Evolutionary conservation across 1,284 basidiomycete species (phyloP).

Genomic region (Trichosporon sp.): DNA sequence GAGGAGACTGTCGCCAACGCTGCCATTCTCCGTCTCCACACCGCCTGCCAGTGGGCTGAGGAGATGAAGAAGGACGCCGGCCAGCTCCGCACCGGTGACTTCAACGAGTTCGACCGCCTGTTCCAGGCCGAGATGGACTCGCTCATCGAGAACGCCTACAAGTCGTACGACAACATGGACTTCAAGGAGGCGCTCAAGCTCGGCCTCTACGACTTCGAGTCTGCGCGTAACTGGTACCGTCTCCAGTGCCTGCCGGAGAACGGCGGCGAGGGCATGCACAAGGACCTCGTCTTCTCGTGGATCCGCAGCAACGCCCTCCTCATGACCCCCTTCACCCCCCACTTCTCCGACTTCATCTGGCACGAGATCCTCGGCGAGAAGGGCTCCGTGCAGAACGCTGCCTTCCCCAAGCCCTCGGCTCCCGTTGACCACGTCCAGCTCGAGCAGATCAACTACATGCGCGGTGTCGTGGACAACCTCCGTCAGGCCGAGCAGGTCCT

Average conservation of each 20-base stretch:
- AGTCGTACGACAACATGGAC: slow-evolving; percentile 71
- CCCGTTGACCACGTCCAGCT: slow-evolving; percentile 56
- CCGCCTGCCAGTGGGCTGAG: slow-evolving; percentile 88
- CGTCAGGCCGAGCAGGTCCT: slow-evolving; percentile 80
- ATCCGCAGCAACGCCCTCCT: slow-evolving; percentile 73
- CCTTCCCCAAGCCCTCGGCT: slow-evolving; percentile 53
- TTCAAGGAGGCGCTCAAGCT: slow-evolving; percentile 95
- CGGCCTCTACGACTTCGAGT: slow-evolving; percentile 95
- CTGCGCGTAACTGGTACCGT: slow-evolving; percentile 91
- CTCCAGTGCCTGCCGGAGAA: slow-evolving; percentile 75
- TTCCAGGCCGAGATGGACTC: slow-evolving; percentile 92
- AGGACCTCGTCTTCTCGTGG: slow-evolving; percentile 68
- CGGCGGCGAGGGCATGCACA: slow-evolving; percentile 73
- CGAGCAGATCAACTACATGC: slow-evolving; percentile 66
- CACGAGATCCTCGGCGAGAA: slow-evolving; percentile 66
- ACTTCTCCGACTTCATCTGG: slow-evolving; percentile 93
- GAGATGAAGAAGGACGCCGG: slow-evolving; percentile 63
- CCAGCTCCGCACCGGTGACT: slow-evolving; percentile 63
- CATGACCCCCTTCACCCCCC: slow-evolving; percentile 84
- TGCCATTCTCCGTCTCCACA: slow-evolving; percentile 90
- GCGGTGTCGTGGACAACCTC: slow-evolving; percentile 56
- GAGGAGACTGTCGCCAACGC: slow-evolving; percentile 99
- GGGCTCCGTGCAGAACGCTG: slow-evolving; percentile 73
- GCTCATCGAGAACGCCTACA: slow-evolving; percentile 72
- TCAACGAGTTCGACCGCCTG: slow-evolving; percentile 66